phyloP scores from a whole-genome alignment of 768 basidiomycete genomes.

The Mrakia blollopis region DNA sequence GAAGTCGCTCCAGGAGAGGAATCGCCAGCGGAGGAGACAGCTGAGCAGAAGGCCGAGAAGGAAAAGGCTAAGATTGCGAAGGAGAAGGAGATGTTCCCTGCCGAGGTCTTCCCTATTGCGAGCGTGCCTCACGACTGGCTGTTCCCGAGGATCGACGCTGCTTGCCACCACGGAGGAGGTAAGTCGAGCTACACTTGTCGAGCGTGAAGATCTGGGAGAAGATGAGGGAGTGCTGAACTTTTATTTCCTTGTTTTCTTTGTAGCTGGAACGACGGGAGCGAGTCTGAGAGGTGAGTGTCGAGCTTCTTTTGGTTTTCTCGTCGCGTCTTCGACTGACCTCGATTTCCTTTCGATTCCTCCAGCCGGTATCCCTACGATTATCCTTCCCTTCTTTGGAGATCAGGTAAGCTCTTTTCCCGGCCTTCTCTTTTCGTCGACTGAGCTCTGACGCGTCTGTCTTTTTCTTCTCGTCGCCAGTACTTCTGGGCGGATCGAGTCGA shows the following conservation, averaged over 20 bases:
- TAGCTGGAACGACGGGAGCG: conserved; percentile 88
- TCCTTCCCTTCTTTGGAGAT: conserved; percentile 88
- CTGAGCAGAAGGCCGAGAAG: conserved; percentile 47
- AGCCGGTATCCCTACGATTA: conserved; percentile 89
- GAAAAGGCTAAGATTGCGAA: conserved; percentile 1
- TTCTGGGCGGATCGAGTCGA: conserved; percentile 99
- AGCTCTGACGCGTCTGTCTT: not conserved
- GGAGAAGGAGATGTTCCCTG: conserved; percentile 61
- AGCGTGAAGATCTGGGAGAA: no score
- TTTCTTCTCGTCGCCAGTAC: conserved; percentile 53
- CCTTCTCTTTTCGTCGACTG: not conserved
- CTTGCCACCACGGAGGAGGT: conserved; percentile 88
- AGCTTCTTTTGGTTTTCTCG: not conserved
- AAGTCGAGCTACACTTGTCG: not conserved
- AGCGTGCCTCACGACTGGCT: conserved; percentile 70
- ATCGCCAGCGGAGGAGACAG: conserved; percentile 47
- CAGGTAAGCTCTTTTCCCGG: not conserved
- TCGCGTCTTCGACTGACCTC: conserved; percentile 9
- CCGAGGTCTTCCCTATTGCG: conserved; percentile 74
- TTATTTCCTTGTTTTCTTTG: not conserved
- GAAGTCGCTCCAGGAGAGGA: conserved; percentile 48
- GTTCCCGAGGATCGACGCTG: conserved; percentile 88
- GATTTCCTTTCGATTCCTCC: conserved; percentile 36
- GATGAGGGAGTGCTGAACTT: no score
- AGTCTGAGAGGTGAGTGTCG: conserved; percentile 65